Evolutionary conservation across 257 asterid species (phyloP).

Genomic region (Solanum arcanum): DNA sequence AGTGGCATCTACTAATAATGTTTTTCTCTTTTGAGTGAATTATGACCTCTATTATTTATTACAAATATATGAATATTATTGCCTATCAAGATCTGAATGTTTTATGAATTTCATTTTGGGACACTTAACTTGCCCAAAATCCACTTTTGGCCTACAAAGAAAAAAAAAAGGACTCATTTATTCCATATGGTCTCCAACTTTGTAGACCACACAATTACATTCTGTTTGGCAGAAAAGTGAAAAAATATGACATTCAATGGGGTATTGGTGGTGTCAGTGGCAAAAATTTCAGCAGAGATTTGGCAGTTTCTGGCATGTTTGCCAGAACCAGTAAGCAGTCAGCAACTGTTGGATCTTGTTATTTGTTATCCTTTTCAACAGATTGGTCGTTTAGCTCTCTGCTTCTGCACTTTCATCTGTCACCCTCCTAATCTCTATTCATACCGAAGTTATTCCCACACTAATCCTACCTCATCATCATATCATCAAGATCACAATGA

Average conservation of each 20-base stretch:
- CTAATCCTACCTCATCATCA: not conserved
- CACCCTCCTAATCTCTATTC: not conserved
- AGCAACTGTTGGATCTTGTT: constrained; percentile 22
- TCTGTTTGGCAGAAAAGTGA: not conserved
- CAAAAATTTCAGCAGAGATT: constrained; percentile 11
- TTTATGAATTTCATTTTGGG: not conserved
- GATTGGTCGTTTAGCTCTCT: constrained; percentile 19
- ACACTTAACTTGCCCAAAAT: not conserved
- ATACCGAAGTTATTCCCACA: not conserved
- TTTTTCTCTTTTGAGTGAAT: not conserved
- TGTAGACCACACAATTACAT: not conserved
- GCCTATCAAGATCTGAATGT: not conserved
- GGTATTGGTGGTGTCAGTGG: constrained; percentile 16
- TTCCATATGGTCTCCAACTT: not conserved
- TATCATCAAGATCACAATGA: not conserved
- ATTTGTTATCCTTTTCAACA: constrained; percentile 20
- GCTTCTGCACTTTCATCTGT: constrained; percentile 18
- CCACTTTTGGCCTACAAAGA: not conserved
- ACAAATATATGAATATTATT: not conserved
- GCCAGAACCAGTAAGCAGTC: constrained; percentile 8
- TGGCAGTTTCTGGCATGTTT: constrained; percentile 22
- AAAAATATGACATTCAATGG: constrained; percentile 15
- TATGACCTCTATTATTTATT: not conserved
- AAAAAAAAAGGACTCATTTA: no score
- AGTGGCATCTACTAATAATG: not conserved